Percentiles rank a stretch among this genome's conserved stretches.
These are phyloP conservation scores for Rhodotorula graminis DNA, from an alignment of 768 basidiomycete genomes.

Conservation along the genomic window DNA sequence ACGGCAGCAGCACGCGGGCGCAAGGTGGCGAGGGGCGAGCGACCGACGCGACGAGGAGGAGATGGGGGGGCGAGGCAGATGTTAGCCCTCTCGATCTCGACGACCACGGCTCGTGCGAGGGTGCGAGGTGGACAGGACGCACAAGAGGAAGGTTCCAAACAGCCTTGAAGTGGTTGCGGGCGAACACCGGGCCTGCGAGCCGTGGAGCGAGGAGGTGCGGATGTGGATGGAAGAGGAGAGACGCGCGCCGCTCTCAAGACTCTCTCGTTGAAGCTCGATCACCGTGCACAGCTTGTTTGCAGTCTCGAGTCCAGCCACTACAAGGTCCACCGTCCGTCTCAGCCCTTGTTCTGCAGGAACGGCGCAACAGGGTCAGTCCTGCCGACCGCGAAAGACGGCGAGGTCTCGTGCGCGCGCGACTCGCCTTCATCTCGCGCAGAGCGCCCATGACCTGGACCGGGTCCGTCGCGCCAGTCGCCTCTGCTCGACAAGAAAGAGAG, in stretches of 20 bases:
- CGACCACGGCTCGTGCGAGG: neutral
- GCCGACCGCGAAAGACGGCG: neutral
- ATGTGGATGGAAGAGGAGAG: too few relatives aligned
- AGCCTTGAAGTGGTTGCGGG: neutral
- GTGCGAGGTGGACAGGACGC: neutral
- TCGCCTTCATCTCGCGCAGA: conserved; percentile 65
- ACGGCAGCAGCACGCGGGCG: neutral
- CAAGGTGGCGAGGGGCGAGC: neutral
- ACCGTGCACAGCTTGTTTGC: too few relatives aligned
- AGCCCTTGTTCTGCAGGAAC: conserved; percentile 28
- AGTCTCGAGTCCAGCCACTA: too few relatives aligned
- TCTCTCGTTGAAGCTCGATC: too few relatives aligned
- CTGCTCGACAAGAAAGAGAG: conserved; percentile 1
- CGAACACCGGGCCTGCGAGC: neutral
- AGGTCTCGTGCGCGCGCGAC: neutral
- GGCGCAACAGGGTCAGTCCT: neutral
- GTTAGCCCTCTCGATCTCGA: neutral
- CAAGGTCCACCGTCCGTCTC: neutral
- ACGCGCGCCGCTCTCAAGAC: too few relatives aligned
- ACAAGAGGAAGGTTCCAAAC: neutral
- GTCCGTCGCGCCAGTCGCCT: conserved; percentile 53
- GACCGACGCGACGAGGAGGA: neutral
- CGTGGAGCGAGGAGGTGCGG: neutral
- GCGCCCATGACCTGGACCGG: conserved; percentile 64
- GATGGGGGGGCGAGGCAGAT: too few relatives aligned